These are phyloP conservation scores for Wallacemonas sp. DNA, from an alignment of 208 protist genomes.

Conservation along the genomic window DNA sequence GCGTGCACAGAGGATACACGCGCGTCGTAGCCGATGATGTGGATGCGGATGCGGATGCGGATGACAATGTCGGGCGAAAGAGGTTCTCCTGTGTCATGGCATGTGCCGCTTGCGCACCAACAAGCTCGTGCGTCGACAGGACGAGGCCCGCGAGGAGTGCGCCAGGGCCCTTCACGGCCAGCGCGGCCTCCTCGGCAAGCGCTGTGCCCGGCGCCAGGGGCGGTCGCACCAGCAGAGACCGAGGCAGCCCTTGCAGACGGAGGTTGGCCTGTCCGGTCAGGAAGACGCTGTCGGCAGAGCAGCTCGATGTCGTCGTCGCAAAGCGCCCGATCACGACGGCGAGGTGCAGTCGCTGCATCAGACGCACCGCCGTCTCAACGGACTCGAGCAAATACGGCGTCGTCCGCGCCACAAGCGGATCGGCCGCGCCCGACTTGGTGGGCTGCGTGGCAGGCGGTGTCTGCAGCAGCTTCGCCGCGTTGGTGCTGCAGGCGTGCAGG, in stretches of 20 bases:
- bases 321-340: background rate
- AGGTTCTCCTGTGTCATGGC: background rate
- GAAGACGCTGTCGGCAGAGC: background rate
- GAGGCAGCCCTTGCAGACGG: background rate
- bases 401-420: background rate
- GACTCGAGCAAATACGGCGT: background rate
- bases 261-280: background rate
- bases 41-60: background rate
- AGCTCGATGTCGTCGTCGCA: conserved; percentile 4
- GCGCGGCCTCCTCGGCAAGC: background rate
- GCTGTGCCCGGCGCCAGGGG: background rate
- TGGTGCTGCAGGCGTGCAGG: background rate
- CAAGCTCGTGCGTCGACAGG: background rate
- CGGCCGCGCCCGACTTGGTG: background rate
- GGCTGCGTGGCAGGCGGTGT: background rate
- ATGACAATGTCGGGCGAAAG: background rate
- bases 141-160: background rate
- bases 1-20: conserved; percentile 12
- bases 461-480: conserved; percentile 2
- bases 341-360: conserved; percentile 16
- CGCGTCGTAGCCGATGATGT: background rate
- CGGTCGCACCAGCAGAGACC: background rate
- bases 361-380: conserved; percentile 2
- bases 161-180: background rate
- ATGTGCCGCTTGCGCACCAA: background rate